Evolutionary conservation across 129 eudicot genomes (phyloP).

Genomic region (Centaurea solstitialis): DNA sequence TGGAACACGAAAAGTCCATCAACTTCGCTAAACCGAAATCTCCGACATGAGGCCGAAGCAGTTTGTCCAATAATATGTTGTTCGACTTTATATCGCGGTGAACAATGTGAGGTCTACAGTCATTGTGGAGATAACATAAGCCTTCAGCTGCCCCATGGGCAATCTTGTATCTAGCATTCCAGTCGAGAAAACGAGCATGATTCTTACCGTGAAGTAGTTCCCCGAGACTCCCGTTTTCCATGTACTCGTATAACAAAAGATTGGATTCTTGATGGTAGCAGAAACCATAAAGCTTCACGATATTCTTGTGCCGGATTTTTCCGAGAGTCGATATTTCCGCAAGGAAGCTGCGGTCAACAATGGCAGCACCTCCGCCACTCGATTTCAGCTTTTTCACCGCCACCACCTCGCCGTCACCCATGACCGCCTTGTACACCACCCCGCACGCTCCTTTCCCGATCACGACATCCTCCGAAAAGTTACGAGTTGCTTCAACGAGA

Average conservation of each 20-base stretch:
- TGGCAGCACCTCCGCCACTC: slow-evolving; percentile 54
- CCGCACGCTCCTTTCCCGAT: slow-evolving; percentile 97
- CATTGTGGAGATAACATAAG: slow-evolving; percentile 77
- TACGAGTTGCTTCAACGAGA: slow-evolving; percentile 75
- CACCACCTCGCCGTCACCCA: slow-evolving; percentile 61
- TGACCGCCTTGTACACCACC: slow-evolving; percentile 79
- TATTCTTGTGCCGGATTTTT: slow-evolving; percentile 77
- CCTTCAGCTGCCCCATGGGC: slow-evolving; percentile 98
- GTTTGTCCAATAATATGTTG: slow-evolving; percentile 78
- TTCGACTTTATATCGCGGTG: slow-evolving; percentile 94
- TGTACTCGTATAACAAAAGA: slow-evolving; percentile 78
- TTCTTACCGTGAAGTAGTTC: slow-evolving; percentile 69
- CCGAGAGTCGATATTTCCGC: slow-evolving; percentile 97
- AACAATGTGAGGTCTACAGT: slow-evolving; percentile 83
- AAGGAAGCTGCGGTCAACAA: slow-evolving; percentile 67
- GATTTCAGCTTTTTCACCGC: slow-evolving; percentile 86
- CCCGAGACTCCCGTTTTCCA: slow-evolving; percentile 91
- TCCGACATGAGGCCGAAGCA: slow-evolving; percentile 77
- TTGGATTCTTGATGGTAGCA: slow-evolving; percentile 83
- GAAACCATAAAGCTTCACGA: slow-evolving; percentile 79
- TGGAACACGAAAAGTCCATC: slow-evolving; percentile 70
- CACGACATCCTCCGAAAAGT: slow-evolving; percentile 66
- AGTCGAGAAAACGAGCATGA: slow-evolving; percentile 49
- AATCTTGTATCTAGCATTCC: slow-evolving; percentile 66
- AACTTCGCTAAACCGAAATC: slow-evolving; percentile 97